Evolutionary conservation across 306 rosid species (phyloP).

Genomic region (Mimosa bimucronata): DNA sequence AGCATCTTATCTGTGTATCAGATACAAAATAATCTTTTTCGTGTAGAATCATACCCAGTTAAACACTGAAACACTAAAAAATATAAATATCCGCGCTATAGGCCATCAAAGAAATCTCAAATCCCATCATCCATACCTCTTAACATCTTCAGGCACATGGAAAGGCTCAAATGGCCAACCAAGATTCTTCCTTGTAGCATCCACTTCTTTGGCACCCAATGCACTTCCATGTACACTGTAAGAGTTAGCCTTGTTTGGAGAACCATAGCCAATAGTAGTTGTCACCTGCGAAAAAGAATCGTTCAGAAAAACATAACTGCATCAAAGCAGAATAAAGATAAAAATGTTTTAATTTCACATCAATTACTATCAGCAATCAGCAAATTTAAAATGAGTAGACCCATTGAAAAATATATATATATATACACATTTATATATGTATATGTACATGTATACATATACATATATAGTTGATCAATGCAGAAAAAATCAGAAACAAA

Average conservation of each 20-base stretch:
- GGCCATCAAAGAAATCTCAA: slow-evolving; percentile 12
- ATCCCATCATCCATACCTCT: slow-evolving; percentile 58
- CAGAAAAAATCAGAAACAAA: neutral
- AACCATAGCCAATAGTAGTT: slow-evolving; percentile 95
- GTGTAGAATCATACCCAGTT: neutral
- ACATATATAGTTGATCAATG: neutral
- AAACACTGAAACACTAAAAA: neutral
- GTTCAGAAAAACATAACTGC: slow-evolving; percentile 14
- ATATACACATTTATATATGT: too few relatives aligned
- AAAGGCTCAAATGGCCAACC: slow-evolving; percentile 99
- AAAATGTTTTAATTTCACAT: slow-evolving; percentile 22
- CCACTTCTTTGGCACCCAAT: slow-evolving; percentile 95
- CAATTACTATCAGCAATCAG: slow-evolving; percentile 11
- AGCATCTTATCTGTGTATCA: neutral
- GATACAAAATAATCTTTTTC: neutral
- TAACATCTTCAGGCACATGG: slow-evolving; percentile 98
- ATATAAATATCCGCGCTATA: neutral
- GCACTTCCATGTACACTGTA: slow-evolving; percentile 97
- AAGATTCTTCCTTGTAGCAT: slow-evolving; percentile 95
- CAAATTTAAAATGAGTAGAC: neutral
- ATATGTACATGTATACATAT: too few relatives aligned
- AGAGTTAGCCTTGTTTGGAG: slow-evolving; percentile 96
- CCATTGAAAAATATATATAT: neutral
- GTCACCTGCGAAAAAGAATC: slow-evolving; percentile 66
- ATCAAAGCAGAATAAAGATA: slow-evolving; percentile 10